Base-by-base conservation (phyloP, 495 filamentous ascomycete species). In the Pseudevernia furfuracea region DNA sequence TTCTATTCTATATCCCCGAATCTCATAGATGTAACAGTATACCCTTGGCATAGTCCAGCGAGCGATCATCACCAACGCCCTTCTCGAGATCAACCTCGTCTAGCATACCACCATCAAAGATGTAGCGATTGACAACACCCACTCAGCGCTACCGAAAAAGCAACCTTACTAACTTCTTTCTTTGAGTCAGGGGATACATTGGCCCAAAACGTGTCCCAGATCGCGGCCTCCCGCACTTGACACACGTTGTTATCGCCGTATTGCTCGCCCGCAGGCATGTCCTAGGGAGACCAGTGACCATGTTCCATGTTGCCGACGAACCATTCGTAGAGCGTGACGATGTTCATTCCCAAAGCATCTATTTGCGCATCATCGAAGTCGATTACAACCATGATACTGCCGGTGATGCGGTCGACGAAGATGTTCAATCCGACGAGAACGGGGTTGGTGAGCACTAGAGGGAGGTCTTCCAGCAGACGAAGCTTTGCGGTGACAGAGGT, bases 41-140 rank as follows among this genome's bases (percentile, higher is more conserved):
- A 12, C 52, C 52, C 25, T 56, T 56, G 5, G 52, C 52, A 56
- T 56, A 56, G 52, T 56, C 52, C 25, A 56, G 52, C 25, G 52
- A 56, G 12, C 52, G 28, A 14, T 28, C 25, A 15, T 34, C 28
- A 2, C 34, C 34, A 10, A 5, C 2, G 14, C 25, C 25, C 19
- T 56, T 56, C 3, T 19, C 52, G 34, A 56, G 28, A 28, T 56
- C 52, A 15, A 56, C 19, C 52, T 56, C 52, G 19, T 56, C 23
- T 19, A 56, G 25, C 52, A 56, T 56, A 17, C 25, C 9, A 4
- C 1, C 52, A 39, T 39, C 37, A 14, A 15, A 5, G 10, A 56
- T 15, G 34, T 34, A 56, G 28, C 52, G 52, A 34, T 56, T 56
- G 28, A 56, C 52, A 15, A 56, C 34, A 8, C 52, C 25, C 52